Evolutionary conservation across 176 grass and related monocot species (phyloP), one percentile per base, ranked within the genome.

Genomic region (Aegilops speltoides): DNA sequence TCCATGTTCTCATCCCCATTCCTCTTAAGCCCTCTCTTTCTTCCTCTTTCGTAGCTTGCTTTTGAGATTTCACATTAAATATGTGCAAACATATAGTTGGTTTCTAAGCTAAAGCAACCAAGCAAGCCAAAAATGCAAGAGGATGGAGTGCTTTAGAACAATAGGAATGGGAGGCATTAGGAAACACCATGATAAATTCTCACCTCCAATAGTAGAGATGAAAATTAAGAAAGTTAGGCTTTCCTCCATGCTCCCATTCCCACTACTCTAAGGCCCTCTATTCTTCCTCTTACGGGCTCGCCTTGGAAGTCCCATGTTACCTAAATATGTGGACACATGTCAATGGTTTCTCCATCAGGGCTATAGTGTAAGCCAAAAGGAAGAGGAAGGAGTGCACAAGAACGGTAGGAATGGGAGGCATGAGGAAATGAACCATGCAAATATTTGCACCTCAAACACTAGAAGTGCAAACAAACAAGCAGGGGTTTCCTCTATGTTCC

Each of bases 321-420:
- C 10, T 43, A 73, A 43, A 0, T 23, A 3, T 23, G 66, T 25
- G 12, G 37, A 25, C 6, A 25, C 38, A 74, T 57, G 11, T 40
- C 22, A 8, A 41, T 64, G 14, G 8, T 63, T 52, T 64, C 24
- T 19, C 33, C 40, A 17, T 74, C 15, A 2, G 4, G 10, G 6
- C 4, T 34, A 38, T 23, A 32, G 3, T 12, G n/a, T n/a, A 63
- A 56, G 54, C n/a, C 79, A 64, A 78, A 90, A 64, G 45, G 45
- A 54, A 77, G 46, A 66, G 72, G 64, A 86, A 90, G 64, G 71
- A 4, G 71, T 74, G 56, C 43, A 78, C 38, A 90, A 87, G 73
- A 79, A 86, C 31, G 2, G 29, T 64, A 71, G 72, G 64, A 83
- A 65, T 66, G 67, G 29, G 79, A 83, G 54, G 56, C 79, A 86